A percentile compares a stretch with the other conserved stretches of the same genome.
These are phyloP conservation scores for Jamesozyma rosinii DNA, from an alignment of 805 yeast species.

Conservation along the genomic window DNA sequence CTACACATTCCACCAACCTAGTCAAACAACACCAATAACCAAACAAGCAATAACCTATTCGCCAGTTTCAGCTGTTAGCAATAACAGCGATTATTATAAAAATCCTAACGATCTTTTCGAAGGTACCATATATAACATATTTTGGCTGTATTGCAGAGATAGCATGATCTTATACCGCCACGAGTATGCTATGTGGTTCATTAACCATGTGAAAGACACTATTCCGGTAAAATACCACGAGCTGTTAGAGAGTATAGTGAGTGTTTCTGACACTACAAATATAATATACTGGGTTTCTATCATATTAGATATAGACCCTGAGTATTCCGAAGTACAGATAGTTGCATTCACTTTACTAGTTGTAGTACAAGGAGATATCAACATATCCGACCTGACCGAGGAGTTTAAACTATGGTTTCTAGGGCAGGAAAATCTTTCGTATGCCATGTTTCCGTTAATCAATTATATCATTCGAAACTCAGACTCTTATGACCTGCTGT, in stretches of 20 bases:
- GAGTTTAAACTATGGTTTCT: slow-evolving; percentile 15
- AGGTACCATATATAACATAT: slow-evolving; percentile 7
- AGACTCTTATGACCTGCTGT: slow-evolving; percentile 9
- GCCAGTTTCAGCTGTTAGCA: not conserved
- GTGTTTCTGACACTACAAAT: slow-evolving; percentile 4
- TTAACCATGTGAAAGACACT: slow-evolving; percentile 9
- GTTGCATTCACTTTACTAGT: slow-evolving; percentile 5
- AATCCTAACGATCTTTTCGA: slow-evolving; percentile 4
- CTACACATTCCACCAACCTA: not conserved
- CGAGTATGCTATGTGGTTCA: slow-evolving; percentile 15
- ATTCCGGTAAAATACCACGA: slow-evolving; percentile 8
- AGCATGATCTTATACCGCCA: slow-evolving; percentile 12
- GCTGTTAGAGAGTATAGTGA: slow-evolving; percentile 7
- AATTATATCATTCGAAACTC: slow-evolving; percentile 12
- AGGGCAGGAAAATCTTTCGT: slow-evolving; percentile 5
- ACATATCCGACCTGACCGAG: slow-evolving; percentile 5
- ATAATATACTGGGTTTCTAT: not conserved
- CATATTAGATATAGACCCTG: not conserved
- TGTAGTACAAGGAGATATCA: slow-evolving; percentile 10
- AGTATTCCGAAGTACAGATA: slow-evolving; percentile 4
- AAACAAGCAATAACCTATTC: not conserved
- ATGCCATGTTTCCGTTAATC: slow-evolving; percentile 15
- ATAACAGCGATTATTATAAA: not conserved
- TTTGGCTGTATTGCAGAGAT: slow-evolving; percentile 13
- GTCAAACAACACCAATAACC: not conserved